Conservation (phyloP, 2,329 filamentous ascomycete genomes). For the Microcera coccophila region DNA sequence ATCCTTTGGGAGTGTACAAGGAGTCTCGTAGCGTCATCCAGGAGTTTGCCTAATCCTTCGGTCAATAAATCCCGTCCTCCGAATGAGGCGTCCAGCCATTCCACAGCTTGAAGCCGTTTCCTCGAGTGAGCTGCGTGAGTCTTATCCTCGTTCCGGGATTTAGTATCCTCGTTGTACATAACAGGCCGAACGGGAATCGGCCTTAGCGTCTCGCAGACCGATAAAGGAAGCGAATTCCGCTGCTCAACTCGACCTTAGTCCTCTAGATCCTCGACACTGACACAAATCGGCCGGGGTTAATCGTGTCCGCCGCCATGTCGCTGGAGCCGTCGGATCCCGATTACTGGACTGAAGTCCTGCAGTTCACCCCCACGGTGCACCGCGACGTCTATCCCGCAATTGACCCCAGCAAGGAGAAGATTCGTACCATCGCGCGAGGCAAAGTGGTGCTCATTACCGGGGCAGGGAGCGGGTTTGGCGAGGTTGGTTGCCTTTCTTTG, state of each 20-base stretch:
- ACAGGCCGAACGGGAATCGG: neutral
- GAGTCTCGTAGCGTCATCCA: neutral
- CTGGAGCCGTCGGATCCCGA: neutral
- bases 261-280: neutral
- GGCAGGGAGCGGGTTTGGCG: neutral
- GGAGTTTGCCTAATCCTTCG: neutral
- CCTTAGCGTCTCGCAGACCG: neutral
- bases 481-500: neutral
- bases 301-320: neutral
- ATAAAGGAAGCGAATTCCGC: neutral
- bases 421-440: neutral
- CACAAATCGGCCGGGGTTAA: neutral
- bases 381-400: neutral
- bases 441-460: neutral
- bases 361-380: neutral
- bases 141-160: no score
- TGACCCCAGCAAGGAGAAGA: neutral
- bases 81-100: neutral
- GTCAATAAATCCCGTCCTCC: neutral
- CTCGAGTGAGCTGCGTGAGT: no score
- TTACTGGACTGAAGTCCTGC: conserved; percentile 1
- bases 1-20: neutral
- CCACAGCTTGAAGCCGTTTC: neutral
- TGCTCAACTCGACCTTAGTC: neutral
- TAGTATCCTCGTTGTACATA: neutral